Evolutionary conservation across 805 yeast genomes (phyloP), one percentile per base, ranked within the genome.

Genomic region (Yamadazyma scolyti): DNA sequence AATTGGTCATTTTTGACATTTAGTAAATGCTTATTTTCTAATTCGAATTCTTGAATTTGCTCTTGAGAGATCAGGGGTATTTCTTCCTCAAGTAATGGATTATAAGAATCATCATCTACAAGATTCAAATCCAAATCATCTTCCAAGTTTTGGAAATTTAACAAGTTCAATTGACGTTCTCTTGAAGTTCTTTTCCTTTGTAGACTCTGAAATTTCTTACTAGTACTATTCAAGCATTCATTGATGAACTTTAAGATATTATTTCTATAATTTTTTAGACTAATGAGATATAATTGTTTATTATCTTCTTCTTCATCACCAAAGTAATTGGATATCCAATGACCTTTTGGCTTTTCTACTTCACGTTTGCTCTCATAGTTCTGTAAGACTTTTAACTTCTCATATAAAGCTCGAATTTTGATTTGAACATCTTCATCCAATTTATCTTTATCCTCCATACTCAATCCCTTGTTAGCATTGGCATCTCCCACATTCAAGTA

Each of bases 1-100:
- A 81, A 46, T 39, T 82, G 82, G 29, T 71, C 72, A n/a, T 73
- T 59, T 44, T 82, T 82, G 30, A 73, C 52, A 26, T 69, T 64
- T 9, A 81, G 48, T 20, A 74, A 50, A 36, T 73, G 73, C 34
- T 72, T 65, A 50, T 80, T 83, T 47, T 82, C 93, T 12, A 58
- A 54, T 34, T 75, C 71, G 18, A 81, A 56, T 29, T 72, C 61
- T 43, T 75, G 79, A 10, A 80, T 43, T 47, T 81, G 87, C 36
- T 75, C 75, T 33, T 71, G 75, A 0, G 73, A 44, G 4, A 73
- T 47, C 10, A 46, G 44, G 6, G 41, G 44, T 9, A 22, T 28
- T 15, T 43, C 44, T 5, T 28, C 39, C 6, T 44, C 37, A 2
- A 21, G 9, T n/a, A 17, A 12, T n/a, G 9, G 7, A 19, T 19